These are phyloP conservation scores for Hamigera avellanea DNA, from an alignment of 495 filamentous ascomycete genomes.

Conservation along the genomic window DNA sequence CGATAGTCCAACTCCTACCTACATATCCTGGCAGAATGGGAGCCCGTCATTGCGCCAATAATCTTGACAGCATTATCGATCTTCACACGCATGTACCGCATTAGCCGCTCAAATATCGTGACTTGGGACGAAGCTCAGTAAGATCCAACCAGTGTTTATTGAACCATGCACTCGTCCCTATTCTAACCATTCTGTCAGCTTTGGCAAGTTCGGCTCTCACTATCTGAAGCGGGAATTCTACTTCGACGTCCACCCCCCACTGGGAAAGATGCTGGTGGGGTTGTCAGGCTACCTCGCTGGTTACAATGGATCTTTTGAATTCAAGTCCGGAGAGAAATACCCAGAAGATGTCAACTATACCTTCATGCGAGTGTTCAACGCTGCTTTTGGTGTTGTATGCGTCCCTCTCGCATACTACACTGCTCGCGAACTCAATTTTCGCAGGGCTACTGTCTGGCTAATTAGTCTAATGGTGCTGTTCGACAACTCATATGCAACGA, in stretches of 20 bases:
- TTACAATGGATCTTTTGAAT: conserved; percentile 99
- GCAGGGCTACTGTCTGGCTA: conserved; percentile 79
- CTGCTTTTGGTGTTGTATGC: conserved; percentile 84
- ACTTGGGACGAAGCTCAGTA: conserved; percentile 99
- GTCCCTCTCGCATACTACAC: conserved; percentile 94
- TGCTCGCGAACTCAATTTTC: conserved; percentile 78
- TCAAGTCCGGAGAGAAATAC: conserved; percentile 96
- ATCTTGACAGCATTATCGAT: conserved; percentile 80
- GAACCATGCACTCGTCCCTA: conserved; percentile 5
- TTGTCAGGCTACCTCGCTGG: conserved; percentile 90
- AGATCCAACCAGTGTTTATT: conserved; percentile 18
- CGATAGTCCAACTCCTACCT: conserved; percentile 34
- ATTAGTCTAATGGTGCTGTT: conserved; percentile 94
- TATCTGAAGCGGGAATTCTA: conserved; percentile 99
- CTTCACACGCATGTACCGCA: conserved; percentile 93
- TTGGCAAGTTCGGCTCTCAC: conserved; percentile 98
- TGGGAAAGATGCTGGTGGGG: conserved; percentile 97
- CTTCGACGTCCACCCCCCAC: conserved; percentile 95
- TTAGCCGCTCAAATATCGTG: conserved; percentile 88
- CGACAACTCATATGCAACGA: conserved; percentile 97
- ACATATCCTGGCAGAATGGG: conserved; percentile 61
- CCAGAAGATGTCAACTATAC: conserved; percentile 91
- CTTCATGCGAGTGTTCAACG: conserved; percentile 97
- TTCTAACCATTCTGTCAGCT: conserved; percentile 42
- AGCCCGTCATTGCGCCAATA: conserved; percentile 77